Percentiles rank a stretch among this genome's conserved stretches.
phyloP scores from a whole-genome alignment of 176 grass and related monocot genomes.

The Tuctoria greenei region DNA sequence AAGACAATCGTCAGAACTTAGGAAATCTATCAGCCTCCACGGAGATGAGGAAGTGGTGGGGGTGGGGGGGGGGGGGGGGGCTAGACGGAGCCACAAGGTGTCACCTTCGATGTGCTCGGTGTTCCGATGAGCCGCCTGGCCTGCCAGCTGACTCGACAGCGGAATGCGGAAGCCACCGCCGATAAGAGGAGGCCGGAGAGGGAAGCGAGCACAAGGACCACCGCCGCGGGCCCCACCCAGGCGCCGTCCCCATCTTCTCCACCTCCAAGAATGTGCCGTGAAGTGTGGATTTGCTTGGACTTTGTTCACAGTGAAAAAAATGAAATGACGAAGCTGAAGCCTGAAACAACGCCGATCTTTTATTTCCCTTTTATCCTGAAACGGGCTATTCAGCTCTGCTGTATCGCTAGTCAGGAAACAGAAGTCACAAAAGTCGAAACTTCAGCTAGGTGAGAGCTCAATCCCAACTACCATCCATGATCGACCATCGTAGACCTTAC shows the following conservation, averaged over 20 bases:
- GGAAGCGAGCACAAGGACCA: constrained; percentile 21
- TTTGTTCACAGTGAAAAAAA: no score
- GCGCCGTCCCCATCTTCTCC: constrained; percentile 6
- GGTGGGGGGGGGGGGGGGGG: no score
- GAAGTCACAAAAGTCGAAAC: not conserved
- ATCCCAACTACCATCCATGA: constrained; percentile 3
- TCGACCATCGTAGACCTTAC: not conserved
- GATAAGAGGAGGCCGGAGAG: constrained; percentile 14
- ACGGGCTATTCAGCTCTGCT: no score
- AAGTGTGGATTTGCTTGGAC: no score
- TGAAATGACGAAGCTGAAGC: no score
- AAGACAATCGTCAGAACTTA: not conserved
- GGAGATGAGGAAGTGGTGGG: not conserved
- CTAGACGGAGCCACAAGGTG: not conserved
- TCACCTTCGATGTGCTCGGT: constrained; percentile 51
- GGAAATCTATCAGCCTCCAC: not conserved
- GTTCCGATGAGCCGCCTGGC: not conserved
- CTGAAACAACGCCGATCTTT: no score
- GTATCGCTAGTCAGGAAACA: not conserved
- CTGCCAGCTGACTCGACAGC: not conserved
- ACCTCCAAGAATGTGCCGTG: no score
- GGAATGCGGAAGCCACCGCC: constrained; percentile 1
- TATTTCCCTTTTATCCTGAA: no score
- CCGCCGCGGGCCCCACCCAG: not conserved
- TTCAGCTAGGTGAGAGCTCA: not conserved